Evolutionary conservation across 2,329 filamentous ascomycete genomes (phyloP).

Genomic region (Apiospora koreana): DNA sequence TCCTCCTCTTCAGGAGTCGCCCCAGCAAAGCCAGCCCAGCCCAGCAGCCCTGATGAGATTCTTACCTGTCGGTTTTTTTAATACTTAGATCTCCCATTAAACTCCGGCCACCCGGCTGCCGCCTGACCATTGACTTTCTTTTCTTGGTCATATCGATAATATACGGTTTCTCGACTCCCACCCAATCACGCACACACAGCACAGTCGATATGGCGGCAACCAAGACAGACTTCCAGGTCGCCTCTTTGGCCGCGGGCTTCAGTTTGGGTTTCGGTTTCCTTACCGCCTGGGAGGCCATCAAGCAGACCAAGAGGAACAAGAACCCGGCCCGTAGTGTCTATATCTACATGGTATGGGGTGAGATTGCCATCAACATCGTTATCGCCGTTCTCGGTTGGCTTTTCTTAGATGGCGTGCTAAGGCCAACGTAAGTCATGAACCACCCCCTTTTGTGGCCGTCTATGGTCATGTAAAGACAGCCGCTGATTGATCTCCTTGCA

Average conservation of each 20-base stretch:
- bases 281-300: slow-evolving; percentile 18
- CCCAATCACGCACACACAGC: not conserved
- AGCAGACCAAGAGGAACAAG: slow-evolving; percentile 16
- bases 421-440: slow-evolving; percentile 26
- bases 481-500: slow-evolving; percentile 27
- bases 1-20: not conserved
- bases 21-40: not conserved
- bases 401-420: slow-evolving; percentile 37
- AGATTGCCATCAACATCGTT: slow-evolving; percentile 39
- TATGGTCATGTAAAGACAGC: slow-evolving; percentile 18
- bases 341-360: slow-evolving; percentile 39
- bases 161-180: not conserved
- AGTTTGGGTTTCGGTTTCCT: slow-evolving; percentile 17
- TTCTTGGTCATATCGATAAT: not conserved
- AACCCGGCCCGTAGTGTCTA: slow-evolving; percentile 14
- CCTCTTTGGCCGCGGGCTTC: slow-evolving; percentile 17
- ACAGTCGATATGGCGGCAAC: not conserved
- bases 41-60: not conserved
- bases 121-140: not conserved
- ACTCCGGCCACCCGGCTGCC: not conserved
- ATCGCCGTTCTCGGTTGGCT: slow-evolving; percentile 43
- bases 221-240: slow-evolving; percentile 14
- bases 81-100: not conserved
- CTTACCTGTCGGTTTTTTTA: not conserved
- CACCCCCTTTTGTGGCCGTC: slow-evolving; percentile 15